phyloP scores from a whole-genome alignment of 202 grass and related monocot species.

The Digitaria exilis region DNA sequence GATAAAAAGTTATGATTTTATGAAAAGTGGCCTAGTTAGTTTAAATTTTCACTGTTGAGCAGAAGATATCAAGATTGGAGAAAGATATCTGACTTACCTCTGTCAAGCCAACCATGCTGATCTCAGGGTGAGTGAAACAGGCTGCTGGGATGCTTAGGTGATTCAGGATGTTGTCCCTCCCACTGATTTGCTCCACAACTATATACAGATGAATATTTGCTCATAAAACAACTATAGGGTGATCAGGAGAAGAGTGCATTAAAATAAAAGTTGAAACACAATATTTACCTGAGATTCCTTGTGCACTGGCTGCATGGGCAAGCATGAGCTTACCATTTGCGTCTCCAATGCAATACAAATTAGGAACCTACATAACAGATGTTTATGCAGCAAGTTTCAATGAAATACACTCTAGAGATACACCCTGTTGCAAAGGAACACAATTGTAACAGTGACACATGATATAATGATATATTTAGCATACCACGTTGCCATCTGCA shows the following conservation, averaged over 20 bases:
- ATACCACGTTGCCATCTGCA: conserved; percentile 82
- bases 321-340: conserved; percentile 98
- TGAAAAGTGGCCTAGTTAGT: neutral
- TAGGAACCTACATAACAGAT: conserved; percentile 60
- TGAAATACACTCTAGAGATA: neutral
- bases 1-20: neutral
- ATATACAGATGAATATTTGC: conserved; percentile 24
- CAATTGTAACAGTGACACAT: neutral
- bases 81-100: conserved; percentile 68
- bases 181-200: conserved; percentile 87
- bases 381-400: neutral
- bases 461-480: conserved; percentile 15
- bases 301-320: conserved; percentile 97
- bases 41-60: neutral
- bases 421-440: conserved; percentile 11
- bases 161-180: conserved; percentile 82
- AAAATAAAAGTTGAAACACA: conserved; percentile 7
- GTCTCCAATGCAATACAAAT: conserved; percentile 98
- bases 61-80: conserved; percentile 24
- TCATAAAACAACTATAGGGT: neutral
- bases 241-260: conserved; percentile 13
- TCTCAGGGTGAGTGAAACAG: conserved; percentile 98
- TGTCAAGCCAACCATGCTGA: conserved; percentile 97
- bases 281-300: conserved; percentile 86
- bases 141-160: conserved; percentile 94